phyloP scores from a whole-genome alignment of 2,329 filamentous ascomycete species.

The Calycina marina region DNA sequence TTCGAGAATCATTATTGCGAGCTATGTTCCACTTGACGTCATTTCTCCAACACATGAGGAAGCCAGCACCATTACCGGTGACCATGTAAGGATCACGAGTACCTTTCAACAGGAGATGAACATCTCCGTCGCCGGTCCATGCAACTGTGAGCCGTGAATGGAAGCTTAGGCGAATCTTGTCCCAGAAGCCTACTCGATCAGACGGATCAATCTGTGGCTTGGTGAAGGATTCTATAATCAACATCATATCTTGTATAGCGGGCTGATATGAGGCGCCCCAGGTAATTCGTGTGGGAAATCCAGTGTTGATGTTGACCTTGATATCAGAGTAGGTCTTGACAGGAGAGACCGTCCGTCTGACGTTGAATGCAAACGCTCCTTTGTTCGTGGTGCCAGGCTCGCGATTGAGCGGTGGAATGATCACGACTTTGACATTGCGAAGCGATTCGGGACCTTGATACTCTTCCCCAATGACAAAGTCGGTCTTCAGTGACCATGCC shows the following conservation, averaged over 20 bases:
- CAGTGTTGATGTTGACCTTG: conserved; percentile 82
- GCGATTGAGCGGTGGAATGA: conserved; percentile 55
- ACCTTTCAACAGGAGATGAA: conserved; percentile 84
- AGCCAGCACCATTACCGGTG: conserved; percentile 83
- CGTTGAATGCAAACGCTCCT: conserved; percentile 67
- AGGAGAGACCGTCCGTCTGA: conserved; percentile 80
- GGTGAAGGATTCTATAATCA: conserved; percentile 93
- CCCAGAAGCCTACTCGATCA: conserved; percentile 93
- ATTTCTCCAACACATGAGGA: conserved; percentile 97
- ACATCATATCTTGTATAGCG: conserved; percentile 99
- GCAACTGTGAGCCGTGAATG: conserved; percentile 80
- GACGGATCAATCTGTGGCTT: conserved; percentile 91
- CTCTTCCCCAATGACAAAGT: conserved; percentile 95
- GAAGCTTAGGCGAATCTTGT: conserved; percentile 89
- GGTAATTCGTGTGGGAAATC: conserved; percentile 79
- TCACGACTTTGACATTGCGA: conserved; percentile 65
- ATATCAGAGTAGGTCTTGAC: conserved; percentile 97
- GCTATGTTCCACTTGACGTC: conserved; percentile 82
- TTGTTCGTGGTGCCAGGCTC: conserved; percentile 39
- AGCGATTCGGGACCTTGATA: conserved; percentile 69
- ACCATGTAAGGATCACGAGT: conserved; percentile 86
- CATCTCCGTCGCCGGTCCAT: conserved; percentile 92
- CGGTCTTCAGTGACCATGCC: conserved; percentile 71
- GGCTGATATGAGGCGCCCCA: conserved; percentile 98
- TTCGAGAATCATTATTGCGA: conserved; percentile 71